Base-by-base conservation (phyloP, 306 rosid species). In the Vigna unguiculata region DNA sequence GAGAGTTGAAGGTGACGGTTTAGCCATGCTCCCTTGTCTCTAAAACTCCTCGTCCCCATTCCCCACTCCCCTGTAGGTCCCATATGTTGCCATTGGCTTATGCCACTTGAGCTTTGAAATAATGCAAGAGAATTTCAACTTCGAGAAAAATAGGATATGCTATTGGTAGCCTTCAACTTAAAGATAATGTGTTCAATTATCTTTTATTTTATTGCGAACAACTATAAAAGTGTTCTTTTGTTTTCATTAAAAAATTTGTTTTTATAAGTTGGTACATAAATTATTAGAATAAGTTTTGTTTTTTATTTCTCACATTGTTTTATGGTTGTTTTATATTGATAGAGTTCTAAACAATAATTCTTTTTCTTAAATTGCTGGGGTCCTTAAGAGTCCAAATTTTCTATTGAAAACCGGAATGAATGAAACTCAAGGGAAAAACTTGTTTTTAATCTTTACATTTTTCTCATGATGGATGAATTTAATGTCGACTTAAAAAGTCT, bases 21-120 rank as follows among this genome's bases (percentile, higher is more conserved):
- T 58, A n/a, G 84, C 96, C 98, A 87, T 86, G 91, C 88, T 82
- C 74, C 79, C 36, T 67, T 88, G 98, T 91, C 90, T 81, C 78
- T 48, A 7, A 19, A 17, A 68, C 15, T 69, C 65, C 36, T 40
- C 34, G 79, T 78, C 87, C 88, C 88, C 52, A 82, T 89, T 61
- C 66, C 81, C 87, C 90, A 78, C 72, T 69, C 83, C 78, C 30
- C 30, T 77, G 72, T 81, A 3, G 80, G 81, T 43, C 79, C 86
- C 85, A 47, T 75, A 9, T 78, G 81, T 74, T 68, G 49, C 81
- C n/a, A 34, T 72, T 77, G 20, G 66, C 54, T 9, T 25, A 40
- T 19, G 22, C 38, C 32, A 63, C 16, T 63, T 19, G 34, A 17
- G 32, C 52, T 19, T 43, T 20, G 32, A 14, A 49, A 55, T 38